Conservation (phyloP, 31 red algal genomes). For the Bonnemaisonia californica region DNA sequence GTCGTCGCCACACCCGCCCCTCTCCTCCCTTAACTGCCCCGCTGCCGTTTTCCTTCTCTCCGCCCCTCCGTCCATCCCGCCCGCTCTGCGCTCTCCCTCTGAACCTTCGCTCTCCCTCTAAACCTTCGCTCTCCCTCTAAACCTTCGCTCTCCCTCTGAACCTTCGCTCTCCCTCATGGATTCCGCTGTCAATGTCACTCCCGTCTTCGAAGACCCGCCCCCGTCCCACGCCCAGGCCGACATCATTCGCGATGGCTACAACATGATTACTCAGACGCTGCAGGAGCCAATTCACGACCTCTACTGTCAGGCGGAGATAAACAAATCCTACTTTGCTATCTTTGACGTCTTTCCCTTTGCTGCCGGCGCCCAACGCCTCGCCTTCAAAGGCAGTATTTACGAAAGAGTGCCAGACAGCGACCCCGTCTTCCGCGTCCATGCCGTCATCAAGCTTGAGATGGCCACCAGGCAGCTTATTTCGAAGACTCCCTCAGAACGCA, state of each 20-base stretch:
- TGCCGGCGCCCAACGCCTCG: conserved; percentile 49
- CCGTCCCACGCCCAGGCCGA: conserved; percentile 32
- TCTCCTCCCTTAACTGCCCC: too few species aligned
- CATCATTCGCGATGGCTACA: conserved; percentile 50
- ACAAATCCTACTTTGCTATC: conserved; percentile 21
- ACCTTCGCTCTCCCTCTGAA: too few species aligned
- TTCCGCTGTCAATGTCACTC: conserved; percentile 7
- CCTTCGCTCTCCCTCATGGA: too few species aligned
- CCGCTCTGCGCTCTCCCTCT: too few species aligned
- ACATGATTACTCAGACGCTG: conserved; percentile 36
- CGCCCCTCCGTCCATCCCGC: too few species aligned
- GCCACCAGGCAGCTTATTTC: conserved; percentile 24
- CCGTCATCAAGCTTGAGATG: conserved; percentile 58
- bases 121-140: too few species aligned
- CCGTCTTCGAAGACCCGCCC: conserved; percentile 47
- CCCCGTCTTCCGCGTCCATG: conserved; percentile 16
- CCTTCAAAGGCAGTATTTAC: conserved; percentile 43
- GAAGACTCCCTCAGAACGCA: conserved; percentile 20
- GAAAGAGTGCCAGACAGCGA: conserved; percentile 24
- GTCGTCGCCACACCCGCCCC: too few species aligned
- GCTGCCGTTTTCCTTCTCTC: too few species aligned
- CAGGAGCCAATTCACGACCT: conserved; percentile 48
- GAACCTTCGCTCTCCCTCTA: too few species aligned
- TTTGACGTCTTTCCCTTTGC: conserved; percentile 70
- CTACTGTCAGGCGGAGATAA: conserved; percentile 39